Percentiles rank a stretch among this genome's conserved stretches.
phyloP scores from a whole-genome alignment of 2,329 filamentous ascomycete species.

The Magnaporthiopsis incrustans region DNA sequence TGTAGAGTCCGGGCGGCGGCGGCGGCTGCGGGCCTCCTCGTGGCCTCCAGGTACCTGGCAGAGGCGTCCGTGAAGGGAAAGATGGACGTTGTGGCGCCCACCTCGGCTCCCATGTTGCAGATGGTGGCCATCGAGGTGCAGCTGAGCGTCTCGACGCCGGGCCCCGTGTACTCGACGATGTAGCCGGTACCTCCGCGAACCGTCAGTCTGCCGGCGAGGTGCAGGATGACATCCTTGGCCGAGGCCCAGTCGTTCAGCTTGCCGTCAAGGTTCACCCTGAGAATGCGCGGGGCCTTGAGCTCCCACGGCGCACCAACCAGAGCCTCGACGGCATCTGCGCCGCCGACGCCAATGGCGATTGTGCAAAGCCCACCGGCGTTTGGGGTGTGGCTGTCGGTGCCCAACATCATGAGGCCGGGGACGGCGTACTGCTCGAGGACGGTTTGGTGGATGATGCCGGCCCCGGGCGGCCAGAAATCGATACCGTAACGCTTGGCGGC shows the following conservation, averaged over 20 bases:
- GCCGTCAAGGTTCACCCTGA: constrained; percentile 79
- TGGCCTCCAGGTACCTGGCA: constrained; percentile 77
- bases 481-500: constrained; percentile 87
- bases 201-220: constrained; percentile 81
- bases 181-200: constrained; percentile 91
- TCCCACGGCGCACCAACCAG: constrained; percentile 97
- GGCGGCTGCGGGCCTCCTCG: constrained; percentile 66
- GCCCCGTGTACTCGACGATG: constrained; percentile 89
- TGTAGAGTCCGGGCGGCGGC: constrained; percentile 55
- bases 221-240: constrained; percentile 91
- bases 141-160: constrained; percentile 81
- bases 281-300: constrained; percentile 83
- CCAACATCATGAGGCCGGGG: constrained; percentile 98
- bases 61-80: constrained; percentile 89
- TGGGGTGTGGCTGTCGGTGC: constrained; percentile 93
- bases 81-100: constrained; percentile 89
- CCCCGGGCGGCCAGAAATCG: constrained; percentile 91
- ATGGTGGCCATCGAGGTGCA: constrained; percentile 90
- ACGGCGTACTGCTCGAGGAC: constrained; percentile 96
- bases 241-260: constrained; percentile 83
- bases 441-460: constrained; percentile 95
- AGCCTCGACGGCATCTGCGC: constrained; percentile 93
- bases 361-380: constrained; percentile 93
- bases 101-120: constrained; percentile 82
- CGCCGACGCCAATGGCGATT: constrained; percentile 93